Percentiles rank a stretch among this genome's conserved stretches.
Evolutionary conservation across 1,139 yeast genomes (phyloP).

Genomic region (Meyerozyma carpophila): DNA sequence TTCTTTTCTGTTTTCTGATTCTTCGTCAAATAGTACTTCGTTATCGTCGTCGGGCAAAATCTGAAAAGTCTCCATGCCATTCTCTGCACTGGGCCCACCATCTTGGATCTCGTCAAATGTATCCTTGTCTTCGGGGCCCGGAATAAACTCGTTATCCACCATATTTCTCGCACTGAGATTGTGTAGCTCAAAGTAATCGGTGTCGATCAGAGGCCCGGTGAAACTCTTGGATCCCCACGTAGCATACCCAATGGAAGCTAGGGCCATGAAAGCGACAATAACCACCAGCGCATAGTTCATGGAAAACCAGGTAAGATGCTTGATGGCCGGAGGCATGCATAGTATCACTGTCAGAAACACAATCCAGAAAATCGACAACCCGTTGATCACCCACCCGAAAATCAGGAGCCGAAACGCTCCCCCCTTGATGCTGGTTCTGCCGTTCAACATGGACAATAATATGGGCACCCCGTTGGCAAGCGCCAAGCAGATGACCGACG

Average conservation of each 20-base stretch:
- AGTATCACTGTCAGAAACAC: constrained; percentile 55
- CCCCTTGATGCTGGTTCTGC: constrained; percentile 59
- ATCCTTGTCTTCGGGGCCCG: neutral
- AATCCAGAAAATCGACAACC: constrained; percentile 58
- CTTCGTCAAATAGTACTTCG: neutral
- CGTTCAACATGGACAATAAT: constrained; percentile 53
- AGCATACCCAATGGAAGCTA: constrained; percentile 48
- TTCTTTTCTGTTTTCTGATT: neutral
- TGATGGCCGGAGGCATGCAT: constrained; percentile 71
- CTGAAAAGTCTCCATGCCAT: neutral
- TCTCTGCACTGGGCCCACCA: neutral
- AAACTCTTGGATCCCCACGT: constrained; percentile 59
- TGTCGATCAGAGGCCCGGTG: constrained; percentile 60
- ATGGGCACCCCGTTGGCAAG: constrained; percentile 78
- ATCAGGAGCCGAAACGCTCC: constrained; percentile 62
- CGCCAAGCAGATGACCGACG: constrained; percentile 75
- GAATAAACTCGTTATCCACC: neutral
- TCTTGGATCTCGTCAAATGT: neutral
- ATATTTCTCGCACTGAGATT: constrained; percentile 14
- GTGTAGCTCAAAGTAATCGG: constrained; percentile 40
- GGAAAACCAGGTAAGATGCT: constrained; percentile 47
- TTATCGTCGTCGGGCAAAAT: neutral
- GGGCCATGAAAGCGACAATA: constrained; percentile 40
- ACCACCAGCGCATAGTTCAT: constrained; percentile 78
- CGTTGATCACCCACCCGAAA: constrained; percentile 62